Evolutionary conservation across 2,329 filamentous ascomycete genomes (phyloP), one percentile per base, ranked within the genome.

Genomic region (Fusarium pilosicola): DNA sequence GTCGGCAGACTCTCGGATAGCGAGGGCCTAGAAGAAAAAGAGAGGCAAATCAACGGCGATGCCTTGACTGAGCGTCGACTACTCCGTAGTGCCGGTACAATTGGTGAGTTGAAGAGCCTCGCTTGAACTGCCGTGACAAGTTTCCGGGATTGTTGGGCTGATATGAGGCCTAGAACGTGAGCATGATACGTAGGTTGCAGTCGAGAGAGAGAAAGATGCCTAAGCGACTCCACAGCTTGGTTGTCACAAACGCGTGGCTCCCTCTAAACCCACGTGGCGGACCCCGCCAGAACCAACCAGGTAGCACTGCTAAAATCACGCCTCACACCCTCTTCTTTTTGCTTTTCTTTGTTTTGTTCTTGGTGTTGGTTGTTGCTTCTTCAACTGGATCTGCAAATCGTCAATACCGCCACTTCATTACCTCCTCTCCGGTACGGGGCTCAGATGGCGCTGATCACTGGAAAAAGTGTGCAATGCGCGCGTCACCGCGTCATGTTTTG

Each of bases 191-290:
- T 51, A 30, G 38, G 41, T 70, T 18, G 41, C 39, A 69, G 44
- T 42, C 10, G 42, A 24, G 36, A 28, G 58, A 44, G 24, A 48
- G 18, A 66, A 48, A 42, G 57, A 49, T 55, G 42, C 63, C 61
- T 48, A 63, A 65, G 41, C 60, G 64, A 69, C 74, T 76, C 76
- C 76, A 77, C 74, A 67, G 51, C 65, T 70, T 68, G 68, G 24
- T 74, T 64, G 60, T 77, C 59, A 65, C 65, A 67, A 70, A 73
- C 68, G 70, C 67, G 74, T 78, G 72, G 75, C 76, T 78, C 68
- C 44, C 65, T 72, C 71, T 55, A 75, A 77, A 72, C 65, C 78
- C 78, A 79, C 78, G 78, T 79, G 78, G 78, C 76, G 64, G 68
- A 62, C 67, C 71, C 76, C 74, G 69, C 75, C 59, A 60, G 54